phyloP scores from a whole-genome alignment of 345 rosid genomes.

The Lepidium didymum region DNA sequence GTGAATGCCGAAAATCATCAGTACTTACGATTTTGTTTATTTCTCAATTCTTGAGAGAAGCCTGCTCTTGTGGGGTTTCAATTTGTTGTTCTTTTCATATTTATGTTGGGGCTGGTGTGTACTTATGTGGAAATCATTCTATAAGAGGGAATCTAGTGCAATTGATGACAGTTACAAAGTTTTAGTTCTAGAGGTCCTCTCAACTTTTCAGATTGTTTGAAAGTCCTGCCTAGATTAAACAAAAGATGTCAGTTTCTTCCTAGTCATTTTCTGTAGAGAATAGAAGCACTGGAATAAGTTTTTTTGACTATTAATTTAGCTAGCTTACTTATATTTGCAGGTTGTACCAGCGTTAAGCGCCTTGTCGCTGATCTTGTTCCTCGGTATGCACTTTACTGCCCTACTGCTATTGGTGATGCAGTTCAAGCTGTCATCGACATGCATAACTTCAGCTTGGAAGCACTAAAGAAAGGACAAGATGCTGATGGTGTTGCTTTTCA shows the following conservation, averaged over 20 bases:
- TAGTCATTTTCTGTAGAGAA: not conserved
- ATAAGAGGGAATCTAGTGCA: not conserved
- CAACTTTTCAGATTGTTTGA: not conserved
- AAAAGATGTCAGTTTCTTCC: not conserved
- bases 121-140: not conserved
- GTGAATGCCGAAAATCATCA: not conserved
- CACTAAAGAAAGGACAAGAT: slow-evolving; percentile 53
- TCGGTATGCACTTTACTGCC: slow-evolving; percentile 71
- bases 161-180: not conserved
- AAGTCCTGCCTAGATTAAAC: not conserved
- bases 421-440: slow-evolving; percentile 52
- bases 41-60: not conserved
- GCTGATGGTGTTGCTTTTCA: slow-evolving; percentile 67
- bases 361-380: slow-evolving; percentile 85
- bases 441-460: slow-evolving; percentile 53
- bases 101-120: not conserved
- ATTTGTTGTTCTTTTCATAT: not conserved
- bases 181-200: not conserved
- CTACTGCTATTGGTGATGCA: slow-evolving; percentile 73
- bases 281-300: not conserved
- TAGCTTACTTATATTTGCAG: slow-evolving; percentile 40
- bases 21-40: not conserved
- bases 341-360: slow-evolving; percentile 84
- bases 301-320: slow-evolving; percentile 10
- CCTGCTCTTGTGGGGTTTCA: not conserved